phyloP scores from a whole-genome alignment of 345 rosid species.

The Carallia brachiata region DNA sequence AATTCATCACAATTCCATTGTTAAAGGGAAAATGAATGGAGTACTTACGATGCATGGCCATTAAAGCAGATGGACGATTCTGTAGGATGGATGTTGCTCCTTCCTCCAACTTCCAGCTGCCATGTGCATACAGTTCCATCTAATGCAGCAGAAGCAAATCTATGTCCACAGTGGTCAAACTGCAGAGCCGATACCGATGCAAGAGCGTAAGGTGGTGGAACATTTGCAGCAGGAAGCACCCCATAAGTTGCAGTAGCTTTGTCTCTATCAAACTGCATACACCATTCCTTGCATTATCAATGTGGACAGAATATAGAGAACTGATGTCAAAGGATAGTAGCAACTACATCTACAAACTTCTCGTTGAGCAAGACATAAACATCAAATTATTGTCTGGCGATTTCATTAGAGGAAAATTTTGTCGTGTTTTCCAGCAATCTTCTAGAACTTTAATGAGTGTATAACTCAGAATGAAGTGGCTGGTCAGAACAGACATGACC shows the following conservation, averaged over 20 bases:
- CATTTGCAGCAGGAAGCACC: slow-evolving; percentile 79
- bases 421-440: neutral
- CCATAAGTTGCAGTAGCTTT: slow-evolving; percentile 91
- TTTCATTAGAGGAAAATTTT: neutral
- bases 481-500: neutral
- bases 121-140: slow-evolving; percentile 94
- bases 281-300: slow-evolving; percentile 30
- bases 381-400: neutral
- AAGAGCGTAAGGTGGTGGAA: slow-evolving; percentile 85
- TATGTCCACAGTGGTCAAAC: slow-evolving; percentile 82
- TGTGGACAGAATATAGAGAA: neutral
- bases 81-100: slow-evolving; percentile 73
- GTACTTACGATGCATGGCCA: slow-evolving; percentile 73
- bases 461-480: neutral
- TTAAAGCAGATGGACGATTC: slow-evolving; percentile 93
- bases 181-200: slow-evolving; percentile 81
- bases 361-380: slow-evolving; percentile 7
- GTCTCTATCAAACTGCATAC: slow-evolving; percentile 71
- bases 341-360: slow-evolving; percentile 9
- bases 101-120: slow-evolving; percentile 94
- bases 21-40: slow-evolving; percentile 17
- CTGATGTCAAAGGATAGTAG: neutral
- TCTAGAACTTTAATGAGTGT: neutral
- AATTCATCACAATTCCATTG: neutral
- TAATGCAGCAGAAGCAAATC: slow-evolving; percentile 81